These are phyloP conservation scores for Stachybotrys chlorohalonatus DNA, from an alignment of 2,329 filamentous ascomycete genomes.

Conservation along the genomic window DNA sequence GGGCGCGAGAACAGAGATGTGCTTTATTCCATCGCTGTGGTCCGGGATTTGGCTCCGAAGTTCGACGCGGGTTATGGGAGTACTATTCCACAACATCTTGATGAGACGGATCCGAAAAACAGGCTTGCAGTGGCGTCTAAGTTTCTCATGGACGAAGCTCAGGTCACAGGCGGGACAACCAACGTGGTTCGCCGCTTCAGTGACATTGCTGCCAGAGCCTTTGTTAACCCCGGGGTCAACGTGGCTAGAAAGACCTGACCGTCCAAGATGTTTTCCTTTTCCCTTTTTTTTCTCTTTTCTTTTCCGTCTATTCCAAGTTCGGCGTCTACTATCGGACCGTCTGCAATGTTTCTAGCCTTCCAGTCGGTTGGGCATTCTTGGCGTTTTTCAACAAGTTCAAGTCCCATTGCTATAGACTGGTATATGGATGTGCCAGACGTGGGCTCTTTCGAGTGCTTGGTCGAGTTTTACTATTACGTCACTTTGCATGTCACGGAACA, in stretches of 20 bases:
- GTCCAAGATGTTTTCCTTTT: neutral
- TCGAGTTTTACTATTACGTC: no score
- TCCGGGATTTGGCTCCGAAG: constrained; percentile 62
- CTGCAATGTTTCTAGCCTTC: no score
- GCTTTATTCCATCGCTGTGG: constrained; percentile 78
- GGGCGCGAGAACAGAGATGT: constrained; percentile 82
- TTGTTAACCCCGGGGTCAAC: constrained; percentile 43
- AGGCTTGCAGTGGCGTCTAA: constrained; percentile 61
- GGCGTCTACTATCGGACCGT: no score
- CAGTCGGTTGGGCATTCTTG: no score
- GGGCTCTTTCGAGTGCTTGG: no score
- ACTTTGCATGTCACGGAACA: no score
- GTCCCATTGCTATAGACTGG: no score
- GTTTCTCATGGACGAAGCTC: constrained; percentile 58
- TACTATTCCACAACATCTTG: constrained; percentile 48
- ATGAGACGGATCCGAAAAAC: constrained; percentile 58
- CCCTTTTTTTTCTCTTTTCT: neutral
- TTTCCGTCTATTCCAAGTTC: neutral
- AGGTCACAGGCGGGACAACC: constrained; percentile 58
- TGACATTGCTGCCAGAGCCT: constrained; percentile 55
- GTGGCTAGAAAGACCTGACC: constrained; percentile 20
- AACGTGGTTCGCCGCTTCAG: constrained; percentile 64
- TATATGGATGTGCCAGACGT: no score
- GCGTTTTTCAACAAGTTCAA: no score
- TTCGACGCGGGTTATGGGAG: constrained; percentile 50